phyloP scores from a whole-genome alignment of 1,284 basidiomycete species.

The Schizopora paradoxa region DNA sequence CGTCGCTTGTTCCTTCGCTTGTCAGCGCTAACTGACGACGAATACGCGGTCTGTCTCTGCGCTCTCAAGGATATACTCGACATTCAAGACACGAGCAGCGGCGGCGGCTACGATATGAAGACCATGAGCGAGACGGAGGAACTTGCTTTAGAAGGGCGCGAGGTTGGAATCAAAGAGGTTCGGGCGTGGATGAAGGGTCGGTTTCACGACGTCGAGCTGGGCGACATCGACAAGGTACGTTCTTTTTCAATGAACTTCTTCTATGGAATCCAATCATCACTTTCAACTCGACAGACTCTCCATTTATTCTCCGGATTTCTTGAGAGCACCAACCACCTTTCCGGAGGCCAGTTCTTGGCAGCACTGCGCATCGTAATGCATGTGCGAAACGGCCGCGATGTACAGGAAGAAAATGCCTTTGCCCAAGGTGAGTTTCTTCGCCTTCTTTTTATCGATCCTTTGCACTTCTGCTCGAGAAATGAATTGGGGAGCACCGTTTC shows the following conservation, averaged over 20 bases:
- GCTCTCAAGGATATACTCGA: constrained; percentile 53
- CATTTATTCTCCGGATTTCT: constrained; percentile 53
- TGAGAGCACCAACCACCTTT: constrained; percentile 40
- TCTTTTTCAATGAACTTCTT: constrained; percentile 6
- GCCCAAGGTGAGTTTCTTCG: constrained; percentile 70
- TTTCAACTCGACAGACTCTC: constrained; percentile 62
- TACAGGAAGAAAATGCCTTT: constrained; percentile 61
- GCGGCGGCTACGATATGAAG: too few species aligned
- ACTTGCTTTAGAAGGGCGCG: constrained; percentile 32
- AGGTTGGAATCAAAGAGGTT: constrained; percentile 56
- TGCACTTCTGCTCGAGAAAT: too few species aligned
- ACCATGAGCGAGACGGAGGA: constrained; percentile 29
- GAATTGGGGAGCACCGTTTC: too few species aligned
- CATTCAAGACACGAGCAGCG: too few species aligned
- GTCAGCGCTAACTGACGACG: constrained; percentile 66
- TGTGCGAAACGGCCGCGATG: constrained; percentile 49
- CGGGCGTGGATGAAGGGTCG: constrained; percentile 71
- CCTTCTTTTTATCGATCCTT: too few species aligned
- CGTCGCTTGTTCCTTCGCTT: constrained; percentile 61
- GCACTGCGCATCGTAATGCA: constrained; percentile 61
- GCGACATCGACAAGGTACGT: constrained; percentile 53
- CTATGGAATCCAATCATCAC: constrained; percentile 6
- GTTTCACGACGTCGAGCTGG: constrained; percentile 46
- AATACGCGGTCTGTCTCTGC: constrained; percentile 60
- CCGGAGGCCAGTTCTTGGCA: constrained; percentile 72